Conservation (phyloP, 148 eudicot genomes). For the Nepenthes gracilis region DNA sequence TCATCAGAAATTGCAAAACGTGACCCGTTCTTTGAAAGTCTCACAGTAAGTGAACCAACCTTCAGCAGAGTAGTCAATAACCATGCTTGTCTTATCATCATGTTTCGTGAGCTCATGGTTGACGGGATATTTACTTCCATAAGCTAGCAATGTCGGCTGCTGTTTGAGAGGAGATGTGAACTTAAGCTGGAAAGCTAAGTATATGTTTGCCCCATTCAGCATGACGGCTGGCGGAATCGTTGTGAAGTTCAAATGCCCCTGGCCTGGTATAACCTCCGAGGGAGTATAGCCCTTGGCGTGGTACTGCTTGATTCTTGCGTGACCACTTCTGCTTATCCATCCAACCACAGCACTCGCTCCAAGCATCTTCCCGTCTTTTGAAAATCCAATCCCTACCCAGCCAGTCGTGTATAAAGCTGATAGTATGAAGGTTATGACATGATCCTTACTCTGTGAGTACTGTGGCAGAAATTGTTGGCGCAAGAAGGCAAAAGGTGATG, state of each 20-base stretch:
- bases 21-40: not conserved
- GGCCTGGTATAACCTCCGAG: conserved; percentile 38
- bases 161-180: conserved; percentile 24
- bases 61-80: conserved; percentile 49
- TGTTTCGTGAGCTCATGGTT: conserved; percentile 60
- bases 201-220: conserved; percentile 56
- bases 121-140: conserved; percentile 44
- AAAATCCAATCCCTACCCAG: conserved; percentile 93
- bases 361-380: conserved; percentile 84
- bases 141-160: conserved; percentile 77
- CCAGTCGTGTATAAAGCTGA: conserved; percentile 81
- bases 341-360: conserved; percentile 91
- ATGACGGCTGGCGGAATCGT: conserved; percentile 55
- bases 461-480: conserved; percentile 17
- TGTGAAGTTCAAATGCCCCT: conserved; percentile 77
- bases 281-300: conserved; percentile 45
- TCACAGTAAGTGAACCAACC: conserved; percentile 20
- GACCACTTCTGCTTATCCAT: conserved; percentile 63
- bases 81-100: conserved; percentile 56
- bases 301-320: conserved; percentile 60
- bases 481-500: not conserved
- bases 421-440: conserved; percentile 57
- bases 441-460: conserved; percentile 67
- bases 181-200: conserved; percentile 77
- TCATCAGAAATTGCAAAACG: not conserved